Conservation (phyloP, 2,329 filamentous ascomycete species). For the Aspergillus clavatus region DNA sequence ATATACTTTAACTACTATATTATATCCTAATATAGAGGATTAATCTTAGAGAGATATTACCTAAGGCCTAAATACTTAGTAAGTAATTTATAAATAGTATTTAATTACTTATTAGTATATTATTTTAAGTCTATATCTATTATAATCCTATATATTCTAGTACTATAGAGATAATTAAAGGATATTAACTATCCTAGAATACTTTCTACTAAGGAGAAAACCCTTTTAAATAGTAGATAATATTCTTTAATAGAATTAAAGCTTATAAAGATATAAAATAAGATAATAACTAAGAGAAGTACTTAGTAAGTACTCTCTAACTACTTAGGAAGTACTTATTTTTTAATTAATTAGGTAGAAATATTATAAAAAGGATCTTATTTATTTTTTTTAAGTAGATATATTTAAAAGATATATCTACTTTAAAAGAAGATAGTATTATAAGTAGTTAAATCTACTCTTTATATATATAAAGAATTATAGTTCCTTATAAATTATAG, state of each 20-base stretch:
- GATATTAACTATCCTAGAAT: constrained; percentile 1
- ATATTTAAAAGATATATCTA: constrained; percentile 8
- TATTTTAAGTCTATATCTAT: constrained; percentile 6
- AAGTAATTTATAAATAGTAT: too few species aligned
- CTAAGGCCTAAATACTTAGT: too few species aligned
- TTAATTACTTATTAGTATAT: constrained; percentile 8
- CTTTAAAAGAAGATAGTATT: constrained; percentile 3
- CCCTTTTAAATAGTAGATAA: constrained; percentile 8
- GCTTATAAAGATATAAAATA: constrained; percentile 6
- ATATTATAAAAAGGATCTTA: constrained; percentile 9
- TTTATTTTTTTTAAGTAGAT: constrained; percentile 7
- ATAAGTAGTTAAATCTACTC: constrained; percentile 5
- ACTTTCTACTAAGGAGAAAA: too few species aligned
- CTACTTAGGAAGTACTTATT: constrained; percentile 1
- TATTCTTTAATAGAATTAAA: constrained; percentile 2
- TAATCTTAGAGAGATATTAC: too few species aligned
- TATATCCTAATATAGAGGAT: too few species aligned
- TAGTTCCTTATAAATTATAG: constrained; percentile 3
- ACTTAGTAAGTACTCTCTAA: constrained; percentile 1
- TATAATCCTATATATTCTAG: constrained; percentile 5
- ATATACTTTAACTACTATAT: too few species aligned
- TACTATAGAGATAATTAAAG: constrained; percentile 3
- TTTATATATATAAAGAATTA: constrained; percentile 5
- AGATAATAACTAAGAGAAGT: constrained; percentile 6
- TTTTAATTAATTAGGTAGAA: constrained; percentile 3